phyloP scores from a whole-genome alignment of 768 basidiomycete genomes.

The Tephrocybe sp. region DNA sequence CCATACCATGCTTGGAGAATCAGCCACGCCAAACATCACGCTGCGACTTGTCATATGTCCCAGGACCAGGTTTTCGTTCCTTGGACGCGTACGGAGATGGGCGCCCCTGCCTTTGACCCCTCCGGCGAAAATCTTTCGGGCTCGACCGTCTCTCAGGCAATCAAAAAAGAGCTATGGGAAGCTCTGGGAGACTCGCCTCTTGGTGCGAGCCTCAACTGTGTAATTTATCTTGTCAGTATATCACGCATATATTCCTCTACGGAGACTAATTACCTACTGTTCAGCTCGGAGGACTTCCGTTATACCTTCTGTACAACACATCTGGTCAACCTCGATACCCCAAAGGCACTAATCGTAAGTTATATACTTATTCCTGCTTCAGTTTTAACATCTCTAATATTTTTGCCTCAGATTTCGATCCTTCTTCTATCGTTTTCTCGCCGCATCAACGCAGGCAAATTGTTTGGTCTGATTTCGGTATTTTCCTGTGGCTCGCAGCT shows the following conservation, averaged over 20 bases:
- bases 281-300: slow-evolving; percentile 68
- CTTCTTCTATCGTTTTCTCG: slow-evolving; percentile 66
- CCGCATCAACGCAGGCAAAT: slow-evolving; percentile 65
- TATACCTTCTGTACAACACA: slow-evolving; percentile 70
- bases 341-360: slow-evolving; percentile 62
- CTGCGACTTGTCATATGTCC: slow-evolving; percentile 76
- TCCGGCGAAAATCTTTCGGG: slow-evolving; percentile 56
- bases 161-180: slow-evolving; percentile 61
- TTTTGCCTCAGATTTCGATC: slow-evolving; percentile 53
- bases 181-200: slow-evolving; percentile 80
- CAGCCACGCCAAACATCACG: slow-evolving; percentile 82
- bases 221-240: slow-evolving; percentile 47
- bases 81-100: slow-evolving; percentile 59
- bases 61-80: slow-evolving; percentile 87
- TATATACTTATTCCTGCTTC: background rate
- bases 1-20: slow-evolving; percentile 90
- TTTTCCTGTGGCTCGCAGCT: slow-evolving; percentile 58
- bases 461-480: slow-evolving; percentile 71
- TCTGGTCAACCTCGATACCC: slow-evolving; percentile 76
- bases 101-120: slow-evolving; percentile 54
- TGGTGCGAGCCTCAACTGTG: slow-evolving; percentile 40
- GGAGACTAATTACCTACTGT: background rate
- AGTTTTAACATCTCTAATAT: background rate
- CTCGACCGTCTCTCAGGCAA: slow-evolving; percentile 48
- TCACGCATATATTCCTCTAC: background rate